These are phyloP conservation scores for Collybia mongolica DNA, from an alignment of 768 basidiomycete species.

Conservation along the genomic window DNA sequence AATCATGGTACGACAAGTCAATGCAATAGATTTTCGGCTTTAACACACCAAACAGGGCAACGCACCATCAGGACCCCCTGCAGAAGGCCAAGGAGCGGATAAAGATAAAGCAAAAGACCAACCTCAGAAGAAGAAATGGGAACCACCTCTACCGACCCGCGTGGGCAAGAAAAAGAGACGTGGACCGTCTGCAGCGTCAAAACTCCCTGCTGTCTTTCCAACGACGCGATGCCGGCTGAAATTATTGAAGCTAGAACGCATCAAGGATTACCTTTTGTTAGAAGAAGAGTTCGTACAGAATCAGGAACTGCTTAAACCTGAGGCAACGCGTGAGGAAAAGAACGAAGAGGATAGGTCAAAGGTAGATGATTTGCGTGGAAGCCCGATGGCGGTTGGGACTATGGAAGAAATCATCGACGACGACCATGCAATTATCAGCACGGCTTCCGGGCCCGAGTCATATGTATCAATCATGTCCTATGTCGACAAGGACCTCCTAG, in stretches of 20 bases:
- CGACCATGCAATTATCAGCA: conserved; percentile 98
- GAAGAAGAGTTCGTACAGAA: conserved; percentile 95
- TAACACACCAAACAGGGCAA: conserved; percentile 56
- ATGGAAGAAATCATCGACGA: conserved; percentile 98
- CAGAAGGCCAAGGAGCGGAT: conserved; percentile 30
- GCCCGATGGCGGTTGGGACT: conserved; percentile 97
- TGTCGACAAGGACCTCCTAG: conserved; percentile 96
- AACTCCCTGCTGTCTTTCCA: conserved; percentile 90
- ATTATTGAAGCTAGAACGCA: conserved; percentile 94
- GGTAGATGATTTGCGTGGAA: conserved; percentile 93
- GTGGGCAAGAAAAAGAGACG: conserved; percentile 96
- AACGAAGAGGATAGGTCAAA: conserved; percentile 92
- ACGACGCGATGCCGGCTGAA: conserved; percentile 95
- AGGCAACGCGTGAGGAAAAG: conserved; percentile 88
- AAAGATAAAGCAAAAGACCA: conserved; percentile 50
- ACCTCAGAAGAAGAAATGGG: conserved; percentile 91
- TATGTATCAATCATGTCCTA: conserved; percentile 98
- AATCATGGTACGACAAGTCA: conserved; percentile 19
- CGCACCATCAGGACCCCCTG: conserved; percentile 61
- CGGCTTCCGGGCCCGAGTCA: conserved; percentile 91
- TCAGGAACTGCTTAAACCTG: conserved; percentile 87
- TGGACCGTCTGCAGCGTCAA: conserved; percentile 88
- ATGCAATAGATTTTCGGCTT: neutral
- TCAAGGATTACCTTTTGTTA: conserved; percentile 95
- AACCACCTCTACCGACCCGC: conserved; percentile 94